Conservation (phyloP, 306 rosid genomes). For the Corylus heterophylla region DNA sequence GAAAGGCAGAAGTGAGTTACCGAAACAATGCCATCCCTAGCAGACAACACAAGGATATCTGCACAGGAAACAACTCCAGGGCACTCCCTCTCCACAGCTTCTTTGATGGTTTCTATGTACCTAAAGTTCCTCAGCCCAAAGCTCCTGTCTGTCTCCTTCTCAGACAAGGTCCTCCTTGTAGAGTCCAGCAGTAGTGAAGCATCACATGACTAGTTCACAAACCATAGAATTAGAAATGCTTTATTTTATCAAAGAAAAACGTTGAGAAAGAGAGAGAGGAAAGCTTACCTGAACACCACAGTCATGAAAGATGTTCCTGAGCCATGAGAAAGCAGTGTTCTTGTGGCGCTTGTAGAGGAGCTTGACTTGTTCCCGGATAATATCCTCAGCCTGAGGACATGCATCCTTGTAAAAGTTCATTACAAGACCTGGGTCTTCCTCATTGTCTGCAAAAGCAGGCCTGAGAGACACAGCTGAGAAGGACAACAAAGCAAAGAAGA, state of each 20-base stretch:
- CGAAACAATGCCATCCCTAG: slow-evolving; percentile 86
- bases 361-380: slow-evolving; percentile 84
- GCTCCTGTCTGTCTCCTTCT: slow-evolving; percentile 94
- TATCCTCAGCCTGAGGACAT: slow-evolving; percentile 97
- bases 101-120: slow-evolving; percentile 90
- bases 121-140: slow-evolving; percentile 96
- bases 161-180: slow-evolving; percentile 83
- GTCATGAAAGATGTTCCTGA: slow-evolving; percentile 94
- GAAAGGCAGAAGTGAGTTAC: slow-evolving; percentile 31
- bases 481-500: slow-evolving; percentile 50
- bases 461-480: slow-evolving; percentile 40
- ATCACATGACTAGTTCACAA: slow-evolving; percentile 70
- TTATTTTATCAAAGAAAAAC: not conserved
- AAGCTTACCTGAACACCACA: slow-evolving; percentile 83
- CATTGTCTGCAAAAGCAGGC: slow-evolving; percentile 44
- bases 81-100: slow-evolving; percentile 96
- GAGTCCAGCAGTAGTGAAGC: slow-evolving; percentile 93
- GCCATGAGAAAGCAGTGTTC: slow-evolving; percentile 99
- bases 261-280: not conserved
- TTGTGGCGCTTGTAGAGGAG: slow-evolving; percentile 99
- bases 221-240: not conserved
- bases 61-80: slow-evolving; percentile 96
- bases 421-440: slow-evolving; percentile 52
- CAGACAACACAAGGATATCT: slow-evolving; percentile 88
- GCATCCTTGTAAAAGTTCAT: slow-evolving; percentile 85